A percentile compares a stretch with the other conserved stretches of the same genome.
Evolutionary conservation across 78 protist species (phyloP).

Genomic region (Creolimax fragrantissima): DNA sequence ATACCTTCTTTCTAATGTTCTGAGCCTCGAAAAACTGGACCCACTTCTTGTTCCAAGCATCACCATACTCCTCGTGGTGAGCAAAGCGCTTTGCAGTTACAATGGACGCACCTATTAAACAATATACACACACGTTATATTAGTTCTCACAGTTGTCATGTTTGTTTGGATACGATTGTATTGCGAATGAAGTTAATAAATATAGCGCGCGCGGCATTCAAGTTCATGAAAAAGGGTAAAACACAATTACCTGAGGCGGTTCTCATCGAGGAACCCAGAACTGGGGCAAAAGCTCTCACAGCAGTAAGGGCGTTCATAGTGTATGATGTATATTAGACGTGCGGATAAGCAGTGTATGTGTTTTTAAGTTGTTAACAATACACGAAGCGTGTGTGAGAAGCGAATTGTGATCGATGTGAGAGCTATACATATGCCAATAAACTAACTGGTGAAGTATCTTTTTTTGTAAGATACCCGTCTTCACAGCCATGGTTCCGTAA

Average conservation of each 20-base stretch:
- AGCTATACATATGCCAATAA: no score
- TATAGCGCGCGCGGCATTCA: background rate
- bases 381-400: no score
- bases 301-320: background rate
- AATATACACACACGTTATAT: background rate
- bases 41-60: conserved; percentile 17
- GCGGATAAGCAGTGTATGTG: no score
- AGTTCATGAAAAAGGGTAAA: background rate
- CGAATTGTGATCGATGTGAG: no score
- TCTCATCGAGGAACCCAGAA: background rate
- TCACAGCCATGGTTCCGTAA: no score
- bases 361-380: no score
- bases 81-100: background rate
- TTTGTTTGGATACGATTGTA: background rate
- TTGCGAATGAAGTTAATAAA: background rate
- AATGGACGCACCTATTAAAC: background rate
- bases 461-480: no score
- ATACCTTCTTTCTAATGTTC: background rate
- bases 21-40: background rate
- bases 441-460: no score
- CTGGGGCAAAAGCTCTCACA: background rate
- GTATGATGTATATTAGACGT: no score
- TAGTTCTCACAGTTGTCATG: background rate
- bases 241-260: background rate
- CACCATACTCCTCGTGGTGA: conserved; percentile 9